Evolutionary conservation across 805 yeast genomes (phyloP).

Genomic region (Priceomyces fermenticarens): DNA sequence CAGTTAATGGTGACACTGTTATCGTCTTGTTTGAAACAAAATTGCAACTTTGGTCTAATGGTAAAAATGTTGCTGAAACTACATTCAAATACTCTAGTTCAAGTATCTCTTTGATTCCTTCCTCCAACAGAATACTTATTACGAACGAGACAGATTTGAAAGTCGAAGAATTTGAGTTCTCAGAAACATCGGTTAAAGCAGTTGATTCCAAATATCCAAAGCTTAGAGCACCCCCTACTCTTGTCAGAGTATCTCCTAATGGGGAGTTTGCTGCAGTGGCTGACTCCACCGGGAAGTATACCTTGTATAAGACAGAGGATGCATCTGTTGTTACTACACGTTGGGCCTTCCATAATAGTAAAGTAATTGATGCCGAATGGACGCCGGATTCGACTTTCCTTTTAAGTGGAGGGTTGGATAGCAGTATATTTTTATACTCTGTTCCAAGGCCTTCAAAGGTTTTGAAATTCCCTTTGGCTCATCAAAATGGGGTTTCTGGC

Average conservation of each 20-base stretch:
- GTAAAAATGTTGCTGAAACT: conserved; percentile 10
- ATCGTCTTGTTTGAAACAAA: conserved; percentile 30
- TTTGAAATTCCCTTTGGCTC: conserved; percentile 72
- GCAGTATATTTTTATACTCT: conserved; percentile 75
- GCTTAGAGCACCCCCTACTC: conserved; percentile 61
- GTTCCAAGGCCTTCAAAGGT: conserved; percentile 76
- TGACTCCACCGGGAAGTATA: conserved; percentile 80
- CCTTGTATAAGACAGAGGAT: conserved; percentile 59
- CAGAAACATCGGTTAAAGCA: conserved; percentile 22
- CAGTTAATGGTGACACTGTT: conserved; percentile 23
- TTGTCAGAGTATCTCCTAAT: conserved; percentile 67
- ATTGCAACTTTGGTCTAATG: conserved; percentile 19
- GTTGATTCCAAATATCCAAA: conserved; percentile 50
- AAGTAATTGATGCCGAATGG: conserved; percentile 78
- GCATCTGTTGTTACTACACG: conserved; percentile 69
- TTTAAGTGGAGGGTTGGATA: conserved; percentile 81
- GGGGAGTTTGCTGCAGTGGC: conserved; percentile 76
- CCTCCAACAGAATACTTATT: conserved; percentile 19
- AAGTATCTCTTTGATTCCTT: conserved; percentile 20
- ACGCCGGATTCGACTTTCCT: conserved; percentile 66
- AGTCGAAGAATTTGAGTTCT: conserved; percentile 24
- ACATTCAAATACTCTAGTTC: conserved; percentile 22
- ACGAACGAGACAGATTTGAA: conserved; percentile 29
- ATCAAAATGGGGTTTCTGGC: conserved; percentile 79
- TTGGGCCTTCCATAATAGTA: conserved; percentile 94